These are phyloP conservation scores for Globisporangium megalacanthum DNA, from an alignment of 352 stramenopile species.

Conservation along the genomic window DNA sequence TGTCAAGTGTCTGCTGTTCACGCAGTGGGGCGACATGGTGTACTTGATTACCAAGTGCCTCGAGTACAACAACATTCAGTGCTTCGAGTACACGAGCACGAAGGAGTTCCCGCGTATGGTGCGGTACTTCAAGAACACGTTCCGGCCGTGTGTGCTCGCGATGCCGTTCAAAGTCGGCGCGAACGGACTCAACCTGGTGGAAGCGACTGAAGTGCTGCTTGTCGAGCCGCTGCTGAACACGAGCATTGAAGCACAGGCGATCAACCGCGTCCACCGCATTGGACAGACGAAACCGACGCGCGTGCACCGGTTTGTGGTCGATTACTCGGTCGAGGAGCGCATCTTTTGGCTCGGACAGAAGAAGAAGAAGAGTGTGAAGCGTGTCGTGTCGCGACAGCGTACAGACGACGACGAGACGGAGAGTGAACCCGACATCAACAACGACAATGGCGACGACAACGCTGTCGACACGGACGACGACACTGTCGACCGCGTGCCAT, in stretches of 20 bases:
- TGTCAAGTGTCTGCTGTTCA: constrained; percentile 90
- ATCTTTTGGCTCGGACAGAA: constrained; percentile 63
- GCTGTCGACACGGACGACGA: constrained; percentile 11
- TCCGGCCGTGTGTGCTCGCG: constrained; percentile 54
- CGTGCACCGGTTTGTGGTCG: constrained; percentile 88
- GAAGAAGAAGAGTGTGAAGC: background rate
- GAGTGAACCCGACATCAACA: background rate
- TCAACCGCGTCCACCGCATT: constrained; percentile 89
- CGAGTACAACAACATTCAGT: constrained; percentile 45
- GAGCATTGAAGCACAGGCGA: constrained; percentile 82
- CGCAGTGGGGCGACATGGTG: constrained; percentile 90
- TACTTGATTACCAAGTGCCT: constrained; percentile 26
- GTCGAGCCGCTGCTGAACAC: constrained; percentile 88
- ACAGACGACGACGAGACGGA: background rate
- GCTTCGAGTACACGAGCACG: constrained; percentile 68
- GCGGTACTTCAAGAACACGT: constrained; percentile 45
- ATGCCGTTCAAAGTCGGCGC: constrained; percentile 85
- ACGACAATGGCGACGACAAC: constrained; percentile 1
- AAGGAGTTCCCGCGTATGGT: constrained; percentile 36
- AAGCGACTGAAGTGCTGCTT: constrained; percentile 90
- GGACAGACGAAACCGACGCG: constrained; percentile 80
- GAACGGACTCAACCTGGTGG: constrained; percentile 90
- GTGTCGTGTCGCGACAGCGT: background rate
- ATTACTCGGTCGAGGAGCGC: constrained; percentile 85
- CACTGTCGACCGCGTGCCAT: constrained; percentile 25